A percentile compares a stretch with the other conserved stretches of the same genome.
These are phyloP conservation scores for Dothiorella sarmentorum DNA, from an alignment of 2,329 filamentous ascomycete genomes.

Conservation along the genomic window DNA sequence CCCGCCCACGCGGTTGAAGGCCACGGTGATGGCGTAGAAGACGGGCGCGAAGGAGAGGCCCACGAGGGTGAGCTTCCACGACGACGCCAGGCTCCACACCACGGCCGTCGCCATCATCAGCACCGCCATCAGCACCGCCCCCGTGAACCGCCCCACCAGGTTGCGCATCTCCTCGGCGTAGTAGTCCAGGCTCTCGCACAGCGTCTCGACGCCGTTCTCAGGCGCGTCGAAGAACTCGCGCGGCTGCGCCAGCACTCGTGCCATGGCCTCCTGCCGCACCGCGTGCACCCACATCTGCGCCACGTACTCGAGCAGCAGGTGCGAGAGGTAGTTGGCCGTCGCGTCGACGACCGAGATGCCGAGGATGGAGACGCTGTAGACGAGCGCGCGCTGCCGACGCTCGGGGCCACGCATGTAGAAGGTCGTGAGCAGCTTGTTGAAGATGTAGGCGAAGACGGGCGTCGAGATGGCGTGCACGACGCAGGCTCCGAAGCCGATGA, in stretches of 20 bases:
- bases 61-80: conserved; percentile 79
- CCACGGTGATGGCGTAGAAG: conserved; percentile 62
- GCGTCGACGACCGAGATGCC: conserved; percentile 66
- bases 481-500: conserved; percentile 60
- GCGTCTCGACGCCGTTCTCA: conserved; percentile 58
- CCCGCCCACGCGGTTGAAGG: conserved; percentile 62
- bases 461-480: conserved; percentile 64
- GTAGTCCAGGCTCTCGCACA: conserved; percentile 72
- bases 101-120: conserved; percentile 68
- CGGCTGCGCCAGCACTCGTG: conserved; percentile 70
- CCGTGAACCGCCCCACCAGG: conserved; percentile 73
- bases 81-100: conserved; percentile 68
- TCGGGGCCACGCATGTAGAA: conserved; percentile 55
- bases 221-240: conserved; percentile 73
- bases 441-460: conserved; percentile 71
- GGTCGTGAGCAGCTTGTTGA: conserved; percentile 67
- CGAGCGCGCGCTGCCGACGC: conserved; percentile 50
- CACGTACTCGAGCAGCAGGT: conserved; percentile 67
- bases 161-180: conserved; percentile 86
- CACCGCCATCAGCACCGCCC: conserved; percentile 63
- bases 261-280: conserved; percentile 65
- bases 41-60: conserved; percentile 66
- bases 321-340: conserved; percentile 60
- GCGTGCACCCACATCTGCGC: conserved; percentile 75
- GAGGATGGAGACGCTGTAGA: conserved; percentile 69